phyloP scores from a whole-genome alignment of 2,329 filamentous ascomycete species.

The Plenodomus tracheiphilus region DNA sequence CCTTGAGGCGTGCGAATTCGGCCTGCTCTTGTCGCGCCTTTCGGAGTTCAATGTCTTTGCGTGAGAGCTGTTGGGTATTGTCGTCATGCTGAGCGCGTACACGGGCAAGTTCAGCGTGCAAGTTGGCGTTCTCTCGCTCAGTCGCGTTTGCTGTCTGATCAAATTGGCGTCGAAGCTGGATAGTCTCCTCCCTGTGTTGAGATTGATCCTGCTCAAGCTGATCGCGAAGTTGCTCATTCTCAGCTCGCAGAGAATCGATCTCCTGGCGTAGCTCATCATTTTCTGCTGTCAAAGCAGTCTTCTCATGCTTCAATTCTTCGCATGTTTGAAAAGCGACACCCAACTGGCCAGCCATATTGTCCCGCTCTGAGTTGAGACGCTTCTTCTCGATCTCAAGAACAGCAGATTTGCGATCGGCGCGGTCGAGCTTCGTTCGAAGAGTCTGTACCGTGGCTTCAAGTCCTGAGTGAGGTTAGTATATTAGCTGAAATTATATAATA shows the following conservation, averaged over 20 bases:
- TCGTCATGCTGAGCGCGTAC: slow-evolving; percentile 42
- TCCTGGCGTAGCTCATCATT: slow-evolving; percentile 44
- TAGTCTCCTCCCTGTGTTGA: slow-evolving; percentile 40
- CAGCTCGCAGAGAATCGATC: slow-evolving; percentile 38
- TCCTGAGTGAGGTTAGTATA: slow-evolving; percentile 45
- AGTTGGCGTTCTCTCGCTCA: slow-evolving; percentile 38
- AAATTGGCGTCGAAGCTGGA: slow-evolving; percentile 38
- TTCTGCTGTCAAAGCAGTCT: slow-evolving; percentile 42
- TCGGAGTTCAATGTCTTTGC: slow-evolving; percentile 39
- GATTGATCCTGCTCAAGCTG: slow-evolving; percentile 38
- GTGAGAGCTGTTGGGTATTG: slow-evolving; percentile 38
- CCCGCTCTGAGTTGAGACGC: slow-evolving; percentile 65
- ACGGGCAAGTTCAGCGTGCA: slow-evolving; percentile 38
- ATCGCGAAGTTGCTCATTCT: slow-evolving; percentile 40
- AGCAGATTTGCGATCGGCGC: slow-evolving; percentile 64
- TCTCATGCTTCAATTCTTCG: slow-evolving; percentile 54
- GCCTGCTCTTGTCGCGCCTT: slow-evolving; percentile 42
- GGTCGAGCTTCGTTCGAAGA: slow-evolving; percentile 64
- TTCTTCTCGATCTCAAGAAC: slow-evolving; percentile 67
- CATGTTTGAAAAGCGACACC: slow-evolving; percentile 64
- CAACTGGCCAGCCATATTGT: slow-evolving; percentile 65
- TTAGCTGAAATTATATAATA: neutral
- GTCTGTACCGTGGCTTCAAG: slow-evolving; percentile 64
- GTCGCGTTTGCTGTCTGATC: slow-evolving; percentile 39
- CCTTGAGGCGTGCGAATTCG: slow-evolving; percentile 61